phyloP scores from a whole-genome alignment of 2,329 filamentous ascomycete genomes.

The Epichloe brachyelytri region DNA sequence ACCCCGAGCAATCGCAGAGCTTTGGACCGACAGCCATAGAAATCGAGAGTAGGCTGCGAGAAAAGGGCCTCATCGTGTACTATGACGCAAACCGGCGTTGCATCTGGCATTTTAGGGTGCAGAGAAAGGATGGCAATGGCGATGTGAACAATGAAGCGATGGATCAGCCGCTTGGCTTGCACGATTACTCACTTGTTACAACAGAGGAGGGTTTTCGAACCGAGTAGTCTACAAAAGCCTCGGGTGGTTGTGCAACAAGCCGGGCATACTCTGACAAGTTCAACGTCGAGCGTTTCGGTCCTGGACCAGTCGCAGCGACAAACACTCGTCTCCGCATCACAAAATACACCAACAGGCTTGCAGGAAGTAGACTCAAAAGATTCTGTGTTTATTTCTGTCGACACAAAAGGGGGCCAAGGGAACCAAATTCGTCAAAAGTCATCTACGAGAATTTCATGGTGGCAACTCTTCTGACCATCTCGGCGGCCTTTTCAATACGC shows the following conservation, averaged over 20 bases:
- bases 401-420: constrained; percentile 9
- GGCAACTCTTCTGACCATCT: constrained; percentile 38
- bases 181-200: constrained; percentile 29
- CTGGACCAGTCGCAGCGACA: constrained; percentile 23
- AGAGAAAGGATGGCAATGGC: constrained; percentile 26
- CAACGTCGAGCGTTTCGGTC: constrained; percentile 28
- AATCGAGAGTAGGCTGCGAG: constrained; percentile 37
- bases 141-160: constrained; percentile 16
- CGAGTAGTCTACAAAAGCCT: constrained; percentile 32
- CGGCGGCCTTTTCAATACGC: constrained; percentile 34
- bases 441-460: constrained; percentile 42
- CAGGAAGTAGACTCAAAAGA: constrained; percentile 17
- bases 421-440: constrained; percentile 22
- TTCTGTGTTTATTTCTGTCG: constrained; percentile 15
- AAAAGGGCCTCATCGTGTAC: constrained; percentile 39
- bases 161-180: constrained; percentile 28
- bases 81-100: constrained; percentile 36
- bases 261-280: constrained; percentile 32
- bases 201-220: constrained; percentile 41
- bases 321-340: constrained; percentile 5
- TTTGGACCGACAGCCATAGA: constrained; percentile 36
- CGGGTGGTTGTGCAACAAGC: constrained; percentile 26
- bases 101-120: constrained; percentile 42
- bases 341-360: constrained; percentile 1
- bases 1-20: constrained; percentile 28